Percentiles rank a stretch among this genome's conserved stretches.
phyloP scores from a whole-genome alignment of 2,329 filamentous ascomycete genomes.

The Cladosporium colombiae region DNA sequence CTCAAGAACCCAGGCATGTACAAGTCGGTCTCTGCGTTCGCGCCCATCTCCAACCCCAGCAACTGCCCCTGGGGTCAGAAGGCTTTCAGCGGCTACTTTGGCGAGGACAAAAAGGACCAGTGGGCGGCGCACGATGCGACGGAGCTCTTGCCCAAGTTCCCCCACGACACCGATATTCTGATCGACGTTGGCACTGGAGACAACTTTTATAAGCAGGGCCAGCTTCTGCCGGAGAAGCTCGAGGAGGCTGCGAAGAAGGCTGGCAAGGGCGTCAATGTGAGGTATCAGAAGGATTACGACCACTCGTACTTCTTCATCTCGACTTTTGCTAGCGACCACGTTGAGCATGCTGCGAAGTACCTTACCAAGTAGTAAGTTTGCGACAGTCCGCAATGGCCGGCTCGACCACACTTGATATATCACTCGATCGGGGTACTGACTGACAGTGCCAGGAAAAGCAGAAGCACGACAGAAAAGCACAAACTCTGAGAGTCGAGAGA shows the following conservation, averaged over 20 bases:
- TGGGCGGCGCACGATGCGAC: constrained; percentile 94
- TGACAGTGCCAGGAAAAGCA: constrained; percentile 17
- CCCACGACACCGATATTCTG: constrained; percentile 70
- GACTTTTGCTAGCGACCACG: constrained; percentile 84
- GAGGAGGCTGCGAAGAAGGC: constrained; percentile 74
- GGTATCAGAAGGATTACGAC: constrained; percentile 90
- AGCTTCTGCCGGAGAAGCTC: constrained; percentile 93
- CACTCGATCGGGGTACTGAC: neutral
- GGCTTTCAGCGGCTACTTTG: constrained; percentile 89
- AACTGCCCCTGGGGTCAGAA: constrained; percentile 94
- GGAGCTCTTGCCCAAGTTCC: constrained; percentile 78
- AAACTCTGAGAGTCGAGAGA: constrained; percentile 7
- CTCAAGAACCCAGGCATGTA: constrained; percentile 89
- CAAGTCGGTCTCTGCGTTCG: constrained; percentile 84
- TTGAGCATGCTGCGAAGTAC: constrained; percentile 88
- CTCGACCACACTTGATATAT: too few relatives aligned
- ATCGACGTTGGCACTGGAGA: constrained; percentile 94
- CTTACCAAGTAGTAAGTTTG: constrained; percentile 42
- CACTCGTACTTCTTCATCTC: constrained; percentile 98
- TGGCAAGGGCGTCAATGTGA: constrained; percentile 71
- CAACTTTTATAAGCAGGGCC: constrained; percentile 93
- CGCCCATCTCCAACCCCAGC: constrained; percentile 83
- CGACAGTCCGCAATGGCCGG: too few relatives aligned
- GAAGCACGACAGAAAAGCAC: neutral
- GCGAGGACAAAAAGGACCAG: constrained; percentile 66